Conservation (phyloP, 768 basidiomycete genomes). For the Podaxis sp. region DNA sequence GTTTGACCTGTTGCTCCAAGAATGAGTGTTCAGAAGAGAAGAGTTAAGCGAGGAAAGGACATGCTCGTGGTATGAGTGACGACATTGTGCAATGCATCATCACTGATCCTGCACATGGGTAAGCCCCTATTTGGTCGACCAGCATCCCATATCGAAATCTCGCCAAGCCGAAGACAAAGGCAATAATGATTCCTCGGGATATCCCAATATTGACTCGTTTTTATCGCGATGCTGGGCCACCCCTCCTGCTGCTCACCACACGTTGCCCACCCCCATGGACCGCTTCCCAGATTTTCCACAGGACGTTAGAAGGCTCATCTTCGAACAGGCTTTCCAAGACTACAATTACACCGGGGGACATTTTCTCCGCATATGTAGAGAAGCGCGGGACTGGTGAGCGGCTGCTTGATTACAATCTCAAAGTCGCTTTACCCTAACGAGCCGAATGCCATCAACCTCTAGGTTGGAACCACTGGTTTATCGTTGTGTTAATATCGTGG, state of each 20-base stretch:
- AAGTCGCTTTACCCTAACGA: not conserved
- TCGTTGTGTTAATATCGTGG: not conserved
- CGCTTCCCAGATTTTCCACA: not conserved
- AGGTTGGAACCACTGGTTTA: constrained; percentile 1
- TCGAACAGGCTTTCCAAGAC: not conserved
- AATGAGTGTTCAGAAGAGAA: constrained; percentile 34
- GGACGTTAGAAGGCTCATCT: not conserved
- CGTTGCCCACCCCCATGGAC: not conserved
- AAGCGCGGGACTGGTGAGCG: not conserved
- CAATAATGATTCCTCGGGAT: not conserved
- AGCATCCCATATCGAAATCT: not conserved
- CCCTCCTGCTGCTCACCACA: not conserved
- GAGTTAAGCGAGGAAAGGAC: not conserved
- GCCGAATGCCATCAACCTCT: not conserved
- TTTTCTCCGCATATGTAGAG: not conserved
- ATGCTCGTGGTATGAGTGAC: not conserved
- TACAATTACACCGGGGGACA: not conserved
- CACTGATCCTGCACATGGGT: not conserved
- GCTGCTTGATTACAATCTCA: too few relatives aligned
- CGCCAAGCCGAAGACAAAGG: not conserved
- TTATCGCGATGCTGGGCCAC: not conserved
- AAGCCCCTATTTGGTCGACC: not conserved
- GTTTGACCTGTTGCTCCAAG: constrained; percentile 72
- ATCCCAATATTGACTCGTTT: not conserved
- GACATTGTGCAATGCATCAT: not conserved